Conservation (phyloP, 2,329 filamentous ascomycete species). For the Pseudogymnoascus sp. region DNA sequence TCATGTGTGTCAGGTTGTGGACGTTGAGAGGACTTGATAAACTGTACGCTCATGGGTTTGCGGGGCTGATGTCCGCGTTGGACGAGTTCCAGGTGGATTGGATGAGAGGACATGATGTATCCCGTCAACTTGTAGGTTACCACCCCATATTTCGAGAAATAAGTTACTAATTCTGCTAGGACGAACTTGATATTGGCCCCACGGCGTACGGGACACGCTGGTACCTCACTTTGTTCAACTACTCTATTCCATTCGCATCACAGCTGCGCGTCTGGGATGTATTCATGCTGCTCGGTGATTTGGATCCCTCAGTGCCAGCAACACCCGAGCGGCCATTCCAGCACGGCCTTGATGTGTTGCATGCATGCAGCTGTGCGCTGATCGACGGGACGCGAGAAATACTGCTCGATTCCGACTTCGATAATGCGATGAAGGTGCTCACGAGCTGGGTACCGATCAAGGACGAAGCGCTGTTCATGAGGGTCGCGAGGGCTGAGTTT, state of each 20-base stretch:
- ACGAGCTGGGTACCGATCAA: slow-evolving; percentile 91
- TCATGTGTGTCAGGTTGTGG: slow-evolving; percentile 96
- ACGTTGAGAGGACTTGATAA: slow-evolving; percentile 75
- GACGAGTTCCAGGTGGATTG: slow-evolving; percentile 78
- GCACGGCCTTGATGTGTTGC: slow-evolving; percentile 73
- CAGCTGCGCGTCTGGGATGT: slow-evolving; percentile 97
- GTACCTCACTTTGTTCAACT: slow-evolving; percentile 97
- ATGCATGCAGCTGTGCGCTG: slow-evolving; percentile 81
- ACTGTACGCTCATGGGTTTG: slow-evolving; percentile 77
- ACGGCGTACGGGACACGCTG: slow-evolving; percentile 94
- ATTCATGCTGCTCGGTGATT: slow-evolving; percentile 86
- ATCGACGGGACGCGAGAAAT: slow-evolving; percentile 87
- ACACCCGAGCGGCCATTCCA: slow-evolving; percentile 37
- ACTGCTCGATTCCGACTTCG: slow-evolving; percentile 86
- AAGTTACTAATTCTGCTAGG: slow-evolving; percentile 35
- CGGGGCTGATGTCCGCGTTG: slow-evolving; percentile 76
- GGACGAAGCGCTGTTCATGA: slow-evolving; percentile 90
- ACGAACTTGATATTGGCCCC: slow-evolving; percentile 69
- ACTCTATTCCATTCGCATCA: slow-evolving; percentile 87
- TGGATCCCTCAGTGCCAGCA: slow-evolving; percentile 34
- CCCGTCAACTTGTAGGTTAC: slow-evolving; percentile 63
- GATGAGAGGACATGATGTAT: slow-evolving; percentile 71
- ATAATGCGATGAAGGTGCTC: slow-evolving; percentile 94
- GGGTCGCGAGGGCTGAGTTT: slow-evolving; percentile 80
- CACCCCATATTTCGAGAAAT: not conserved